A percentile compares a stretch with the other conserved stretches of the same genome.
Evolutionary conservation across 2,329 filamentous ascomycete species (phyloP).

Genomic region (Zalaria obscura): DNA sequence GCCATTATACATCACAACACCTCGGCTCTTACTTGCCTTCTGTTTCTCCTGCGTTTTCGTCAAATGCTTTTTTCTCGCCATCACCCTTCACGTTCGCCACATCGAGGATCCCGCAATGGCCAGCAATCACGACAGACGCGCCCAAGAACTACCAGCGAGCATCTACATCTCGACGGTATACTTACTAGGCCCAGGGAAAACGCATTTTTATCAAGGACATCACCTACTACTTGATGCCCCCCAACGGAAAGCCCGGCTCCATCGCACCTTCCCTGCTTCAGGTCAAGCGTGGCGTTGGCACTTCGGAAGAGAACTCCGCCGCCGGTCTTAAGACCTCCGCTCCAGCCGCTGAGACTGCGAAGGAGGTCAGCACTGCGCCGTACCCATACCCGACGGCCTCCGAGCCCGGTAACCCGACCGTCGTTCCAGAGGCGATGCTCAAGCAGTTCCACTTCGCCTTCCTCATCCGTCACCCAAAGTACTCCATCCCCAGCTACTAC

Average conservation of each 20-base stretch:
- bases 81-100: constrained; percentile 7
- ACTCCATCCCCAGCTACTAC: constrained; percentile 84
- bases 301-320: constrained; percentile 17
- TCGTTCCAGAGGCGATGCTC: constrained; percentile 61
- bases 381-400: constrained; percentile 44
- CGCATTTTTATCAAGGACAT: constrained; percentile 98
- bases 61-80: constrained; percentile 9
- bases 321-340: constrained; percentile 1
- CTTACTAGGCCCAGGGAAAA: constrained; percentile 53
- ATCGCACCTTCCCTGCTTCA: constrained; percentile 63
- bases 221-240: constrained; percentile 77
- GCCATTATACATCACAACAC: not conserved
- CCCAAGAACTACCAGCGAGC: not conserved
- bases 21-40: constrained; percentile 3
- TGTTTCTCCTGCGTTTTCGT: constrained; percentile 4
- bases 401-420: constrained; percentile 68
- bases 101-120: not conserved
- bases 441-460: constrained; percentile 87
- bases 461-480: constrained; percentile 88
- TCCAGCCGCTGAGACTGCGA: not conserved
- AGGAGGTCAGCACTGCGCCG: constrained; percentile 22
- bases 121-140: not conserved
- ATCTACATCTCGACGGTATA: constrained; percentile 8
- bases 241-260: constrained; percentile 49
- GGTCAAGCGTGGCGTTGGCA: constrained; percentile 45